Conservation (phyloP, 306 rosid genomes). For the Lagenaria siceraria region DNA sequence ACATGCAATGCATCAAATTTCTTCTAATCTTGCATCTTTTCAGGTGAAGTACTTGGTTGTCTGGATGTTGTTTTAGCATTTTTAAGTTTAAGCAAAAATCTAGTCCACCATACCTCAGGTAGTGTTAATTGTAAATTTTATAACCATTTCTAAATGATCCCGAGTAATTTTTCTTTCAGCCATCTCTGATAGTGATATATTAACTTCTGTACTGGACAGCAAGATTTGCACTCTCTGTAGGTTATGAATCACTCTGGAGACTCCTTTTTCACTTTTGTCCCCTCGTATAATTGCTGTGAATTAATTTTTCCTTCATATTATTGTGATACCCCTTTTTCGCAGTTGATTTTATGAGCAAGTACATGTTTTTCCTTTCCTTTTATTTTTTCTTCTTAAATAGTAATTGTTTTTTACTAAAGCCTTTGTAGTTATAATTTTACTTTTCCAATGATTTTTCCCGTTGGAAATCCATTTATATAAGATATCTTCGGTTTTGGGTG, state of each 20-base stretch:
- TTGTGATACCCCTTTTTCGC: neutral
- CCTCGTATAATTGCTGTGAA: neutral
- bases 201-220: neutral
- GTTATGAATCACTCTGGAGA: neutral
- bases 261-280: neutral
- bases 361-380: neutral
- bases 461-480: neutral
- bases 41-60: constrained; percentile 22
- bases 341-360: neutral
- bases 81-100: neutral
- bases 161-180: neutral
- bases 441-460: neutral
- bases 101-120: neutral
- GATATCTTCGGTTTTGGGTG: neutral
- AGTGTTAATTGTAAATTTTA: neutral
- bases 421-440: neutral
- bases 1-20: constrained; percentile 34
- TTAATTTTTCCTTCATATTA: neutral
- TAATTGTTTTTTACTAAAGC: neutral
- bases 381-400: neutral
- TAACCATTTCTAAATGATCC: neutral
- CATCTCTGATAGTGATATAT: neutral
- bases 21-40: constrained; percentile 27
- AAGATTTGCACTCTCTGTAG: neutral
- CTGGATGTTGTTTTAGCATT: neutral